These are phyloP conservation scores for Mycena indigotica DNA, from an alignment of 768 basidiomycete species.

Conservation along the genomic window DNA sequence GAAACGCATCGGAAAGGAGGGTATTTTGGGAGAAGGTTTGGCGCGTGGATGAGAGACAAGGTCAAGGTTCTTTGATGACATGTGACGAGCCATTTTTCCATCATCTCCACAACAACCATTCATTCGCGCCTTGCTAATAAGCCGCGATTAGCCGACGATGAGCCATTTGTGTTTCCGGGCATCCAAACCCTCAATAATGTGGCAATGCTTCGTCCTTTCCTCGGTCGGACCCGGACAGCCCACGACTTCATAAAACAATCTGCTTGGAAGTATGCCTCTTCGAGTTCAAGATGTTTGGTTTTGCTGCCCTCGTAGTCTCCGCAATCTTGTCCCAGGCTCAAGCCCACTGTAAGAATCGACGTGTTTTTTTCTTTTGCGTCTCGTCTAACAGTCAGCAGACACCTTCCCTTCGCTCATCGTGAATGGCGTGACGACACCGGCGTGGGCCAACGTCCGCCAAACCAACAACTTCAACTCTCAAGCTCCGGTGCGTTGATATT, in stretches of 20 bases:
- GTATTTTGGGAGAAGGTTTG: too few relatives aligned
- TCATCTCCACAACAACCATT: too few relatives aligned
- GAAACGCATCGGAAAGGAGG: slow-evolving; percentile 24
- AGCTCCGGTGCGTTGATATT: slow-evolving; percentile 37
- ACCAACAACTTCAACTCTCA: slow-evolving; percentile 50
- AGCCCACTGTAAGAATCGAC: slow-evolving; percentile 23
- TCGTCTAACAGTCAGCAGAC: slow-evolving; percentile 34
- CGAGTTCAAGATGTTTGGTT: slow-evolving; percentile 8
- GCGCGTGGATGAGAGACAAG: too few relatives aligned
- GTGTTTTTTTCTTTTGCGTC: too few relatives aligned
- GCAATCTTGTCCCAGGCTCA: slow-evolving; percentile 13
- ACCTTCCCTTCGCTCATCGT: slow-evolving; percentile 48
- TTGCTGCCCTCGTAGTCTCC: slow-evolving; percentile 12
- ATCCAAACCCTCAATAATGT: too few relatives aligned
- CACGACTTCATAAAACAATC: background rate
- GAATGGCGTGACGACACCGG: slow-evolving; percentile 38
- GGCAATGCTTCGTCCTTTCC: slow-evolving; percentile 20
- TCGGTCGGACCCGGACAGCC: slow-evolving; percentile 4
- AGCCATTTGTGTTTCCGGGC: too few relatives aligned
- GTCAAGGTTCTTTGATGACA: too few relatives aligned
- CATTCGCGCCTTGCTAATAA: too few relatives aligned
- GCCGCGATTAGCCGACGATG: too few relatives aligned
- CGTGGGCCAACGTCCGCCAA: slow-evolving; percentile 45
- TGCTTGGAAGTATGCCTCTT: slow-evolving; percentile 1
- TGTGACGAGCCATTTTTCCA: too few relatives aligned